Evolutionary conservation across 441 rosid genomes (phyloP).

Genomic region (Pelargonium cotyledonis): DNA sequence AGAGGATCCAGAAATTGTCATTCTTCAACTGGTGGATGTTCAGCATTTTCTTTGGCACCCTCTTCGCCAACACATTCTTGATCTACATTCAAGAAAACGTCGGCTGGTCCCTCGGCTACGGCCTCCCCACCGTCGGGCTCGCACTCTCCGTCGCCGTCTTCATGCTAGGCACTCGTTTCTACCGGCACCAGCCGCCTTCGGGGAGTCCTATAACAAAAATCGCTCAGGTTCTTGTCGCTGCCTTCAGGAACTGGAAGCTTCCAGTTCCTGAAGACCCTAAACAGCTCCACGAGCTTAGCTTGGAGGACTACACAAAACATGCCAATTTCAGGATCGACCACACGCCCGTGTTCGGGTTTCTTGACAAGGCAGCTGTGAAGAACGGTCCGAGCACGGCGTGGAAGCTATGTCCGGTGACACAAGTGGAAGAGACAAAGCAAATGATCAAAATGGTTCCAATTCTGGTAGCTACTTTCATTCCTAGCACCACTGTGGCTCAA

Average conservation of each 20-base stretch:
- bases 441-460: slow-evolving; percentile 79
- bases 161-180: slow-evolving; percentile 59
- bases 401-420: slow-evolving; percentile 63
- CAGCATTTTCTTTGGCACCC: slow-evolving; percentile 77
- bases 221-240: slow-evolving; percentile 68
- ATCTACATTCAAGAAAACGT: slow-evolving; percentile 87
- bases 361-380: slow-evolving; percentile 60
- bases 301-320: slow-evolving; percentile 27
- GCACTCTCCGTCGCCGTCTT: slow-evolving; percentile 46
- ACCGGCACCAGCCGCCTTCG: slow-evolving; percentile 57
- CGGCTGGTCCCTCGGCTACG: slow-evolving; percentile 73
- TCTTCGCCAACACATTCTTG: slow-evolving; percentile 70
- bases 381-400: slow-evolving; percentile 44
- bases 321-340: slow-evolving; percentile 54
- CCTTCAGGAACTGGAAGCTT: slow-evolving; percentile 45
- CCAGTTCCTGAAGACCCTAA: slow-evolving; percentile 37
- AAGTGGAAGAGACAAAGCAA: slow-evolving; percentile 86
- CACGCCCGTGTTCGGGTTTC: slow-evolving; percentile 56
- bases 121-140: slow-evolving; percentile 65
- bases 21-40: slow-evolving; percentile 99
- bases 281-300: slow-evolving; percentile 49
- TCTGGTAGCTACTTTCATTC: slow-evolving; percentile 56
- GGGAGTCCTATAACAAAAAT: slow-evolving; percentile 73
- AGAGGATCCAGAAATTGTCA: slow-evolving; percentile 62
- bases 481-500: slow-evolving; percentile 66